Percentiles rank a stretch among this genome's conserved stretches.
These are phyloP conservation scores for Mortierella sp. DNA, from an alignment of 371 early-diverging fungal species.

Conservation along the genomic window DNA sequence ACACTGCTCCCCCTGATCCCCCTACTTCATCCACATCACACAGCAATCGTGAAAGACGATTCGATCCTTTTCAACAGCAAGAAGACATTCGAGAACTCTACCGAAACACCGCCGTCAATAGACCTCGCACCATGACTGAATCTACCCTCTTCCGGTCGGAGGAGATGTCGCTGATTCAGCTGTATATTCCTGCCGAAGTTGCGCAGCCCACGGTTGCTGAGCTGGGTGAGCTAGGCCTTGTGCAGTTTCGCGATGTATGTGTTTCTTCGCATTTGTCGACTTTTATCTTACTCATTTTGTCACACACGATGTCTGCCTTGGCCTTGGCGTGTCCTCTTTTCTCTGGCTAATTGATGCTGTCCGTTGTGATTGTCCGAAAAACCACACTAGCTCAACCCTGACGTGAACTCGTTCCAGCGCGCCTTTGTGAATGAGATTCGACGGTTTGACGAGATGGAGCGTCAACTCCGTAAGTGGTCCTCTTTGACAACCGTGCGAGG, in stretches of 20 bases:
- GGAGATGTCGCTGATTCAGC: conserved; percentile 95
- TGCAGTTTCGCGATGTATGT: conserved; percentile 94
- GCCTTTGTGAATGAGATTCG: conserved; percentile 93
- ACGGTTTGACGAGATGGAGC: conserved; percentile 93
- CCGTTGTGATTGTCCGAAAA: neutral
- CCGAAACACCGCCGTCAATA: conserved; percentile 3
- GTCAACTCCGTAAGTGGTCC: conserved; percentile 79
- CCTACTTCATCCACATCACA: conserved; percentile 11
- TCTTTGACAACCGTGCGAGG: neutral
- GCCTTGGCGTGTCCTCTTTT: neutral
- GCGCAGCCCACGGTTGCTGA: conserved; percentile 94
- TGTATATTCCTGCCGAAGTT: conserved; percentile 96
- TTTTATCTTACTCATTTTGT: neutral
- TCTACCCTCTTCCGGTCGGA: conserved; percentile 92
- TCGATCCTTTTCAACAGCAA: conserved; percentile 44
- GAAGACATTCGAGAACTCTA: conserved; percentile 37
- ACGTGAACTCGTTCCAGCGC: conserved; percentile 96
- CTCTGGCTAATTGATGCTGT: neutral
- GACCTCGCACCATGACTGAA: conserved; percentile 55
- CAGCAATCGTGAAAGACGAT: neutral
- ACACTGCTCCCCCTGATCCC: conserved; percentile 8
- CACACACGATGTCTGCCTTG: neutral
- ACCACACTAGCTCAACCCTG: conserved; percentile 82
- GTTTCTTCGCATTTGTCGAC: neutral
- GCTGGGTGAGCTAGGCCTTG: conserved; percentile 94